A percentile compares a stretch with the other conserved stretches of the same genome.
phyloP scores from a whole-genome alignment of 1,284 basidiomycete species.

The Marasmius sp. region DNA sequence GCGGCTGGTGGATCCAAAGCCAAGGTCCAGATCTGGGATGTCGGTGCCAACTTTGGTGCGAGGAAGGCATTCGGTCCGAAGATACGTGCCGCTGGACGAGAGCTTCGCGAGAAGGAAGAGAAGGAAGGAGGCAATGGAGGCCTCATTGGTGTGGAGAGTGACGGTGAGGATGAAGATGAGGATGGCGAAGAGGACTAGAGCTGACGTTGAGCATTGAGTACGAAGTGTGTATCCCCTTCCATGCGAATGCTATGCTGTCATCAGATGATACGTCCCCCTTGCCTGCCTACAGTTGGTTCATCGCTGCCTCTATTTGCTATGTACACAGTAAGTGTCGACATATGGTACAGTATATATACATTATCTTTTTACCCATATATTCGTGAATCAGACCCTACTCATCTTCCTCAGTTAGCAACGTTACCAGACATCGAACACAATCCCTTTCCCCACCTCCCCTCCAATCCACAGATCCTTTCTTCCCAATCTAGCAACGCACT shows the following conservation, averaged over 20 bases:
- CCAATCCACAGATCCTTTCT: neutral
- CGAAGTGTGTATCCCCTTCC: too few species aligned
- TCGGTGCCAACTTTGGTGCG: conserved; percentile 75
- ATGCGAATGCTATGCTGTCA: too few species aligned
- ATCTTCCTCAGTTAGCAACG: neutral
- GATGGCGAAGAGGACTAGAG: conserved; percentile 35
- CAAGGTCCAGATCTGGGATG: conserved; percentile 93
- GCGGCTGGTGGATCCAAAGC: conserved; percentile 94
- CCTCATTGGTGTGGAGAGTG: conserved; percentile 67
- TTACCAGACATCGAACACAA: neutral
- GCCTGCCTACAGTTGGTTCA: too few species aligned
- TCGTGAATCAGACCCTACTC: neutral
- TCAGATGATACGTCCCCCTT: too few species aligned
- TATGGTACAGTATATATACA: neutral
- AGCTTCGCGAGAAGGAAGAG: conserved; percentile 61
- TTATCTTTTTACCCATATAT: neutral
- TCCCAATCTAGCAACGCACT: neutral
- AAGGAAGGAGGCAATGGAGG: conserved; percentile 48
- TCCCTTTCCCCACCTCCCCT: neutral
- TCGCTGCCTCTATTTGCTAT: too few species aligned
- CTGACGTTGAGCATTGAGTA: too few species aligned
- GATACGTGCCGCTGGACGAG: conserved; percentile 67
- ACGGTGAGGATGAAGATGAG: conserved; percentile 62
- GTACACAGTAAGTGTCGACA: too few species aligned
- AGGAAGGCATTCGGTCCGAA: conserved; percentile 79